phyloP scores from a whole-genome alignment of 2,329 filamentous ascomycete genomes.

The Rhexocercosporidium sp. region DNA sequence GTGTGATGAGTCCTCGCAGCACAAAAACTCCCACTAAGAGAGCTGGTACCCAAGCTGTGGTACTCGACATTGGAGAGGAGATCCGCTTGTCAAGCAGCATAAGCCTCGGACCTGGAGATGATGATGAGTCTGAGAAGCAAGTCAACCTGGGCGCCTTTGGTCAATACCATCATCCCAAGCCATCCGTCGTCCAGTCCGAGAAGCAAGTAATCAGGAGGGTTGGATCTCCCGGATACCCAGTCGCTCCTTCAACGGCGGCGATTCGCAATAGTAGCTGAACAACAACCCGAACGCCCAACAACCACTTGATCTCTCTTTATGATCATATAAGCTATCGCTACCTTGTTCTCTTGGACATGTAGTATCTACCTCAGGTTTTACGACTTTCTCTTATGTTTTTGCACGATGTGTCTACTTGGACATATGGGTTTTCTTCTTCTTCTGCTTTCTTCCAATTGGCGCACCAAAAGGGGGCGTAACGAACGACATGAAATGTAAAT shows the following conservation, averaged over 20 bases:
- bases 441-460: background rate
- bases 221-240: background rate
- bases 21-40: constrained; percentile 31
- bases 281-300: background rate
- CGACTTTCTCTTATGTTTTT: background rate
- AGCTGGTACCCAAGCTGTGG: constrained; percentile 48
- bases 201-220: background rate
- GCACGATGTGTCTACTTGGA: constrained; percentile 10
- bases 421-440: background rate
- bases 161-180: background rate
- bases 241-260: background rate
- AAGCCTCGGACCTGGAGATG: background rate
- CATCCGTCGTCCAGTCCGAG: background rate
- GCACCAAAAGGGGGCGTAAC: background rate
- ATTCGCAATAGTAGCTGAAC: background rate
- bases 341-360: constrained; percentile 5
- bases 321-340: constrained; percentile 11
- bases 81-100: background rate
- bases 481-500: background rate
- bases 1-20: constrained; percentile 39
- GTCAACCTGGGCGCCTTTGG: background rate
- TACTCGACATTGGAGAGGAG: constrained; percentile 39
- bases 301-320: background rate
- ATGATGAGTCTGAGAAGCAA: constrained; percentile 6
- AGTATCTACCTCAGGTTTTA: constrained; percentile 1